Conservation (phyloP, 805 yeast species). For the Osmozyma mogii region DNA sequence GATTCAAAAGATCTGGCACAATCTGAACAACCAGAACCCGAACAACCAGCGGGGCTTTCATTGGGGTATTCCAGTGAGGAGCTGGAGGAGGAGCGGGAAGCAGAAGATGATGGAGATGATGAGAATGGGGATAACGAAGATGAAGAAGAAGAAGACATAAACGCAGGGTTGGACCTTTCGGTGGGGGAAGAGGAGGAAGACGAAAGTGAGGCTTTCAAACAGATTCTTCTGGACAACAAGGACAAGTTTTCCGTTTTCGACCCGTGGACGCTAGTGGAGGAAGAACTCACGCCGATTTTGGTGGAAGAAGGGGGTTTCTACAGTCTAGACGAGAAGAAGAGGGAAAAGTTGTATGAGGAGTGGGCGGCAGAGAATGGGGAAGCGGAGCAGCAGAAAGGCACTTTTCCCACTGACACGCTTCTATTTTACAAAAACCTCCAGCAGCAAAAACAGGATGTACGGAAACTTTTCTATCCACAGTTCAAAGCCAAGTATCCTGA, state of each 20-base stretch:
- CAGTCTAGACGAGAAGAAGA: too few relatives aligned
- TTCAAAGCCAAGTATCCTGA: slow-evolving; percentile 14
- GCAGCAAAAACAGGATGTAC: slow-evolving; percentile 20
- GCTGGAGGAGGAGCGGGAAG: slow-evolving; percentile 1
- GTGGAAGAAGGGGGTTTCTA: too few relatives aligned
- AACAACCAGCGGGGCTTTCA: slow-evolving; percentile 1
- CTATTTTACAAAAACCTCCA: slow-evolving; percentile 20
- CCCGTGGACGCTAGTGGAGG: slow-evolving; percentile 33
- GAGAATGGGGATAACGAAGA: slow-evolving; percentile 1
- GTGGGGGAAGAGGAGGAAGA: background rate
- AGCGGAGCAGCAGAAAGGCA: too few relatives aligned
- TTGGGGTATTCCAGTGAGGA: slow-evolving; percentile 6
- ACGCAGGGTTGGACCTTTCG: background rate
- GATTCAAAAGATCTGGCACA: slow-evolving; percentile 12
- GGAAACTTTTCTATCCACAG: slow-evolving; percentile 19
- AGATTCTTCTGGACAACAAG: slow-evolving; percentile 18
- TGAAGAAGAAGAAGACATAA: slow-evolving; percentile 2
- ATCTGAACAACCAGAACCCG: slow-evolving; percentile 3
- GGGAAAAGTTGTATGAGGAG: too few relatives aligned
- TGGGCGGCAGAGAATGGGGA: too few relatives aligned
- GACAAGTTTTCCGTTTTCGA: slow-evolving; percentile 23
- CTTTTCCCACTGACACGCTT: slow-evolving; percentile 18
- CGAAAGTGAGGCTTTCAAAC: slow-evolving; percentile 13
- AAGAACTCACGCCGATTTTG: slow-evolving; percentile 21
- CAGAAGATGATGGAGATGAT: slow-evolving; percentile 1